phyloP scores from a whole-genome alignment of 352 stramenopile species.

The Globisporangium heterothallicum region DNA sequence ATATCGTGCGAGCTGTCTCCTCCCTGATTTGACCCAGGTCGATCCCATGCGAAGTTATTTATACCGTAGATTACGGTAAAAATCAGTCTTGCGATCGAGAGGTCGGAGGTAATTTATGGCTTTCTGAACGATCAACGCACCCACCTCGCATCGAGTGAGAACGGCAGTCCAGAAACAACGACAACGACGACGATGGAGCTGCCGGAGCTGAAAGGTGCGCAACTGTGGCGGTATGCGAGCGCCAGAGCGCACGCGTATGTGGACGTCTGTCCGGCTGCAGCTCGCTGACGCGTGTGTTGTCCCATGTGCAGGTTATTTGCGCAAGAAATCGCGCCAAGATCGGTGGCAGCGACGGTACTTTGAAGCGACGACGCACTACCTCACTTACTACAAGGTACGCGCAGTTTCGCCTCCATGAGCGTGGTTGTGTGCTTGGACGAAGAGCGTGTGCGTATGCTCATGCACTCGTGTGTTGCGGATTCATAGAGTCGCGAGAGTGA shows the following conservation, averaged over 20 bases:
- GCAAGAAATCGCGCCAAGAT: constrained; percentile 90
- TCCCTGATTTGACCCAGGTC: constrained; percentile 8
- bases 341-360: constrained; percentile 97
- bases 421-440: background rate
- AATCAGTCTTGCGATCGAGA: background rate
- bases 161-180: background rate
- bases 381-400: constrained; percentile 97
- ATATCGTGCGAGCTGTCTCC: no score
- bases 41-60: constrained; percentile 12
- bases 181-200: constrained; percentile 47
- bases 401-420: background rate
- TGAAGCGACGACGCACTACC: constrained; percentile 96
- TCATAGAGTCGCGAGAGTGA: constrained; percentile 74
- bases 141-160: background rate
- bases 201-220: constrained; percentile 75
- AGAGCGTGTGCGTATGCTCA: background rate
- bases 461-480: background rate
- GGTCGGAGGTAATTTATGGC: constrained; percentile 1
- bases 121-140: background rate
- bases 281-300: background rate
- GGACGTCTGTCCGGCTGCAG: background rate
- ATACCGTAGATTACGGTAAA: constrained; percentile 3
- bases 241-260: background rate
- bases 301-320: constrained; percentile 72
- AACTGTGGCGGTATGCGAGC: no score